Evolutionary conservation across 768 basidiomycete genomes (phyloP), one percentile per base, ranked within the genome.

Genomic region (Pleurotus cornucopiae): DNA sequence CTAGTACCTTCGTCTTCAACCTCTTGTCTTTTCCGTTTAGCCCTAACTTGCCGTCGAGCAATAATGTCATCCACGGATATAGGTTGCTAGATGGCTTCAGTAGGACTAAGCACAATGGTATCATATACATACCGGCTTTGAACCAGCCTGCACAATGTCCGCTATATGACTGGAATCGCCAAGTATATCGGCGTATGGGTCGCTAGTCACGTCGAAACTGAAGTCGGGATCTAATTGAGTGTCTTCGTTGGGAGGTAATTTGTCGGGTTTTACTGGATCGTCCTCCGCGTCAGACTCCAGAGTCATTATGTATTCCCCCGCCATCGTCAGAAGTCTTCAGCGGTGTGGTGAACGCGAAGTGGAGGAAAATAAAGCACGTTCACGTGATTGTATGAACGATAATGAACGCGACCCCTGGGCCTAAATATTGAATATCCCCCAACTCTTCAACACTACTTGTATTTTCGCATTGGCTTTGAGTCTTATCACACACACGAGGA

Each of bases 61-160:
- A 98, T 95, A 58, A 98, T 95, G 64, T 96, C 92, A 68, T 96
- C 89, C 7, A 98, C 86, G 45, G 88, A 91, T 53, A 96, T 83
- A n/a, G 86, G 86, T 66, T 81, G 73, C 87, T 91, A 60, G 4
- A 62, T 46, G 14, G 23, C 34, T 34, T 54, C 21, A 57, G 39
- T 38, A 51, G 41, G 52, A 54, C 58, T 38, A 39, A 45, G 40
- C 37, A 23, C 38, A 26, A 51, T 41, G 58, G 51, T 44, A 11
- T n/a, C 16, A 26, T 23, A 38, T 60, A 71, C 78, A 57, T 66
- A 89, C 88, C 23, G 81, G 83, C 69, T 81, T 88, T 54, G 73
- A 77, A 43, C 85, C 81, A 44, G 76, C 78, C 71, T 83, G 82
- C 26, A 87, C 83, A 37, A 81, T 63, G 64, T 87, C 89, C 47